Conservation (phyloP, 306 rosid species). For the Argentina anserina region DNA sequence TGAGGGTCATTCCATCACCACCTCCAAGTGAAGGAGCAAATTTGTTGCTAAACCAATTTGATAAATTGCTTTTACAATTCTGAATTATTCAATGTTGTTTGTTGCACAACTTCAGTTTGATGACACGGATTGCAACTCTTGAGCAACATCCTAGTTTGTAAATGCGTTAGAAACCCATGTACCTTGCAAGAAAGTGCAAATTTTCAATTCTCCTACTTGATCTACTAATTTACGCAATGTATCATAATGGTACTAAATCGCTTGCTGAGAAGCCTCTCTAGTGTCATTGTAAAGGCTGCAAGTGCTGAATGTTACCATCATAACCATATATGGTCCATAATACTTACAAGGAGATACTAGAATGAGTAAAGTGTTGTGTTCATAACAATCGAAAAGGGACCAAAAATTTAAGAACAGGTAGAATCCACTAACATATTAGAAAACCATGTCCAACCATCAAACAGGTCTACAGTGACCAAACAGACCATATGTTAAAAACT, state of each 20-base stretch:
- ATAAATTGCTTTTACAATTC: neutral
- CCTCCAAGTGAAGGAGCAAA: neutral
- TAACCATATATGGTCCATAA: neutral
- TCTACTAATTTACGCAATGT: neutral
- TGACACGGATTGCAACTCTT: neutral
- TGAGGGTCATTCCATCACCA: neutral
- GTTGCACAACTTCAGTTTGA: neutral
- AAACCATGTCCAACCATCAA: conserved; percentile 4
- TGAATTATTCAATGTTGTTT: neutral
- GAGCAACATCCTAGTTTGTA: neutral
- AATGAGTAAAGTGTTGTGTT: neutral
- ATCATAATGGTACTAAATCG: neutral
- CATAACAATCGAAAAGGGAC: neutral
- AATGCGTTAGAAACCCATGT: neutral
- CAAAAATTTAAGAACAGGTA: neutral
- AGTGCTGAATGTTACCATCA: neutral
- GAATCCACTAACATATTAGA: neutral
- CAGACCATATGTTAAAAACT: neutral
- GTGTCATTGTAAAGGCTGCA: neutral
- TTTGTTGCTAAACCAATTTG: neutral
- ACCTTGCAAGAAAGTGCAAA: neutral
- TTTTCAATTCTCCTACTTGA: neutral
- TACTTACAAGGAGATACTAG: neutral
- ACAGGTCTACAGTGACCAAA: neutral
- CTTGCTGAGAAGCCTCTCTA: too few species aligned